A percentile compares a stretch with the other conserved stretches of the same genome.
Conservation (phyloP, 805 yeast species). For the Kregervanrija fluxuum region DNA sequence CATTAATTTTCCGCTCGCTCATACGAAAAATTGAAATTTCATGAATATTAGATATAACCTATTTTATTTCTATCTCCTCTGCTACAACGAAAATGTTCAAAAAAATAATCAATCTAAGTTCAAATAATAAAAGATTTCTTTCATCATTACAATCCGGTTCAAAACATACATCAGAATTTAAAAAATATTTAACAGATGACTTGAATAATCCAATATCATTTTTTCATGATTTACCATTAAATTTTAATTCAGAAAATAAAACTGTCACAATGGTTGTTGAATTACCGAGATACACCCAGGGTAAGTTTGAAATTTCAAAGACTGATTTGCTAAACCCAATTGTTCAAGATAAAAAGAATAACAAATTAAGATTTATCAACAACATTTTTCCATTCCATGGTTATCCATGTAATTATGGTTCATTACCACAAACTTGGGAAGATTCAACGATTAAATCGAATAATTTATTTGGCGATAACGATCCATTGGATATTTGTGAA, state of each 20-base stretch:
- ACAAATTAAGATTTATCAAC: conserved; percentile 65
- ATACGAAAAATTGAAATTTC: too few relatives aligned
- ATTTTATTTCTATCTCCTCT: too few relatives aligned
- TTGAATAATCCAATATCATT: conserved; percentile 45
- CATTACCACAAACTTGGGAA: conserved; percentile 95
- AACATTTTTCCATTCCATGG: conserved; percentile 81
- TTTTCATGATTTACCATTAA: conserved; percentile 68
- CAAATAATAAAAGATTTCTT: conserved; percentile 6
- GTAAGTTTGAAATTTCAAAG: conserved; percentile 70
- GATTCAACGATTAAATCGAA: conserved; percentile 52
- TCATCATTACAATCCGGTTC: conserved; percentile 26
- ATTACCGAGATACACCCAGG: conserved; percentile 78
- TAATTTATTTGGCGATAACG: conserved; percentile 73
- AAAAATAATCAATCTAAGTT: background rate
- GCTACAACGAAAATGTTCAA: background rate
- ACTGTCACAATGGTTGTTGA: conserved; percentile 66
- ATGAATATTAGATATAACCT: too few relatives aligned
- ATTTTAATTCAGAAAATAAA: conserved; percentile 31
- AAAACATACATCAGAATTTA: conserved; percentile 32
- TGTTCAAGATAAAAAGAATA: conserved; percentile 65
- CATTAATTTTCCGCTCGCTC: too few relatives aligned
- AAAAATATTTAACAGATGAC: conserved; percentile 36
- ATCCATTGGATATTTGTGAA: conserved; percentile 92
- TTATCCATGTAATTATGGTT: conserved; percentile 82
- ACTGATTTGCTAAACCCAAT: conserved; percentile 63